These are phyloP conservation scores for Salisapilia sapeloensis DNA, from an alignment of 352 stramenopile species.

Conservation along the genomic window DNA sequence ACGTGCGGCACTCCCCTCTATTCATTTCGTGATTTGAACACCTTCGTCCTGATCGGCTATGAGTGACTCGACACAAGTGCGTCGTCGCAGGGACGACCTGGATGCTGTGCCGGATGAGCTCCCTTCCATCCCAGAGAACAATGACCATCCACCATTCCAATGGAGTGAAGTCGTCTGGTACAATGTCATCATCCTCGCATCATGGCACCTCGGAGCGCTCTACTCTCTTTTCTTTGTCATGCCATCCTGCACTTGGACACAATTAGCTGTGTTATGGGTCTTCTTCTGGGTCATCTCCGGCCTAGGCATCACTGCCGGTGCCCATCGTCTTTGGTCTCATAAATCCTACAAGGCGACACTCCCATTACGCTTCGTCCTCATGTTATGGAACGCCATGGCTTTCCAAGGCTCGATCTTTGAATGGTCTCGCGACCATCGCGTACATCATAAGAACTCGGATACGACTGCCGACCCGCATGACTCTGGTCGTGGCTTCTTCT, in stretches of 20 bases:
- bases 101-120: slow-evolving; percentile 5
- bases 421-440: slow-evolving; percentile 97
- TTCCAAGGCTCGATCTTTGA: slow-evolving; percentile 95
- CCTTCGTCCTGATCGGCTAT: no score
- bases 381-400: slow-evolving; percentile 97
- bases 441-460: slow-evolving; percentile 98
- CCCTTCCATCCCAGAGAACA: slow-evolving; percentile 8
- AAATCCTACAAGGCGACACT: slow-evolving; percentile 89
- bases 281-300: slow-evolving; percentile 62
- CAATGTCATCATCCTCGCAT: slow-evolving; percentile 44
- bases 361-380: slow-evolving; percentile 86
- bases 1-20: no score
- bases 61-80: no score
- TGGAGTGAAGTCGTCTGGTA: slow-evolving; percentile 77
- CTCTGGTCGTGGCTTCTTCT: slow-evolving; percentile 95
- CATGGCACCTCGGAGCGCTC: slow-evolving; percentile 59
- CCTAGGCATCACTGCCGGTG: slow-evolving; percentile 94
- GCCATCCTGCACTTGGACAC: slow-evolving; percentile 15
- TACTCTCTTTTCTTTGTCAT: slow-evolving; percentile 54
- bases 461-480: slow-evolving; percentile 92
- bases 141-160: slow-evolving; percentile 19
- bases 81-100: no score
- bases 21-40: no score
- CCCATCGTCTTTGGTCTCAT: slow-evolving; percentile 95
- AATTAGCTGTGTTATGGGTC: slow-evolving; percentile 46